phyloP scores from a whole-genome alignment of 129 eudicot genomes.

The Tanacetum coccineum region DNA sequence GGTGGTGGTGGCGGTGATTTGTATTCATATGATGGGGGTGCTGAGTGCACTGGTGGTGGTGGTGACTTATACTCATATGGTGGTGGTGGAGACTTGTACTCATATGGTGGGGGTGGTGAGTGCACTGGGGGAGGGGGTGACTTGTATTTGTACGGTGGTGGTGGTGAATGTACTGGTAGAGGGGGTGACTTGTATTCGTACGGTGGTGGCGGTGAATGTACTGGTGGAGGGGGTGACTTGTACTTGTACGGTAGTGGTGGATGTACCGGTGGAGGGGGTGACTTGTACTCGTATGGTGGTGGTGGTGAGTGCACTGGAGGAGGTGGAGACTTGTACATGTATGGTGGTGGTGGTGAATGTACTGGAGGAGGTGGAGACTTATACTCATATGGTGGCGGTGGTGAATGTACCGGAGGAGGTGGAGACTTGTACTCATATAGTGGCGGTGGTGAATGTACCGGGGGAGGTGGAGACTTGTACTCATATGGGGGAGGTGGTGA shows the following conservation, averaged over 20 bases:
- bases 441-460: slow-evolving; percentile 23
- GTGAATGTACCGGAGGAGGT: slow-evolving; percentile 20
- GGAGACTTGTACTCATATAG: slow-evolving; percentile 34
- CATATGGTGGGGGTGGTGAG: slow-evolving; percentile 39
- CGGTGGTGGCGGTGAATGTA: slow-evolving; percentile 34
- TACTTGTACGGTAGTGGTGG: slow-evolving; percentile 34
- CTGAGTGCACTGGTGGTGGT: slow-evolving; percentile 21
- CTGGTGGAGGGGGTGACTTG: slow-evolving; percentile 44
- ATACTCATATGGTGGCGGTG: slow-evolving; percentile 33
- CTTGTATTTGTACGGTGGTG: slow-evolving; percentile 2
- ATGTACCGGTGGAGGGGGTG: slow-evolving; percentile 34
- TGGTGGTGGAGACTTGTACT: slow-evolving; percentile 34
- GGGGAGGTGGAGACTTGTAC: slow-evolving; percentile 46
- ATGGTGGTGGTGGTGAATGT: slow-evolving; percentile 37
- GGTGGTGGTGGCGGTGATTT: slow-evolving; percentile 31
- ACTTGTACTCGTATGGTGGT: slow-evolving; percentile 36
- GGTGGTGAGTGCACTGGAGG: slow-evolving; percentile 21
- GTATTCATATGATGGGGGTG: slow-evolving; percentile 21
- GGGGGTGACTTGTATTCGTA: slow-evolving; percentile 26
- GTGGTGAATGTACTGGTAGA: slow-evolving; percentile 16
- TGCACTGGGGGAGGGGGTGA: neutral
- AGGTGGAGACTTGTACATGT: slow-evolving; percentile 24
- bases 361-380: slow-evolving; percentile 44
- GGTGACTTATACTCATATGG: slow-evolving; percentile 28
- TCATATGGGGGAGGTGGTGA: slow-evolving; percentile 50